Evolutionary conservation across 495 filamentous ascomycete genomes (phyloP), one percentile per base, ranked within the genome.

Genomic region (Pyrenula massariospora): DNA sequence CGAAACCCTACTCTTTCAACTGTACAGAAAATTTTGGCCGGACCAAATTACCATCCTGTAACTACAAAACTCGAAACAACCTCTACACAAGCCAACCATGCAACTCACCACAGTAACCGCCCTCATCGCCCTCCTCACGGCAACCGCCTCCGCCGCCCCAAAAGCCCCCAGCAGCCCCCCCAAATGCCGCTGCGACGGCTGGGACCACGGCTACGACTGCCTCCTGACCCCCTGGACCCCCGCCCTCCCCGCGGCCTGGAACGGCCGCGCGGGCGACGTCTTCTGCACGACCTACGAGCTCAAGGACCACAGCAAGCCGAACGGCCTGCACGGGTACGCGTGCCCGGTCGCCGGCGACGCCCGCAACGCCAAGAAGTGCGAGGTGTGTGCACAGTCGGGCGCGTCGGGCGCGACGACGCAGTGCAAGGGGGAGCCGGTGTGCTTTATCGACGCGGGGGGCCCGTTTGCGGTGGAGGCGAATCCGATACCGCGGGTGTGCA

Each of bases 271-370:
- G 5, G 31, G 31, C 8, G 31, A 42, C 31, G 5, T 8, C 15
- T 42, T 42, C 15, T 42, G 31, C 15, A 15, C 31, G 31, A 15
- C 31, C 31, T 42, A 42, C 15, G 31, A 42, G 8, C 31, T 8
- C 31, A 42, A 42, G 8, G 15, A 42, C 31, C 31, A 42, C 31
- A 42, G 15, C 8, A 5, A 91, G 31, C 31, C 31, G 8, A 15
- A 42, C 8, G 31, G 5, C 31, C 8, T 8, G 8, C 5, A 8
- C 8, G 5, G 31, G 31, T 42, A 42, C 31, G 31, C 31, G 15
- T 42, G 31, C 31, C 31, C 31, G 31, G 31, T 5, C 31, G 5
- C 31, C 8, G 15, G 8, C 5, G 31, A 15, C 31, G 31, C 8
- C 5, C 8, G 31, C 31, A 42, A 42, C 8, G 31, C 31, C n/a